Evolutionary conservation across 805 yeast genomes (phyloP), one percentile per base, ranked within the genome.

Genomic region (Schwanniomyces vanrijiae): DNA sequence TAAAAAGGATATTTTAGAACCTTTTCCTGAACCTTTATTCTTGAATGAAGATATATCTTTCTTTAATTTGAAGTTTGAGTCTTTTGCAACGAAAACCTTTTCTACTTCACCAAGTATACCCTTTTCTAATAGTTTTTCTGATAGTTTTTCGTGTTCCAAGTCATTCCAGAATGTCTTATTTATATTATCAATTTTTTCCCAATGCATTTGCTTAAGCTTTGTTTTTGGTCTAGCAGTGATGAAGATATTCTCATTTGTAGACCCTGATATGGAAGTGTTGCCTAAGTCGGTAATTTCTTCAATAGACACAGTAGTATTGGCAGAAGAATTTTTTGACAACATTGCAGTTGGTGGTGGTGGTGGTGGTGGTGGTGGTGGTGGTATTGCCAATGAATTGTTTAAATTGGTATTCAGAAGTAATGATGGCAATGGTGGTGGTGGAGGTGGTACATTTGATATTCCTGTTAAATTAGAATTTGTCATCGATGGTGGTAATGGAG

Each of bases 121-220:
- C 50, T 80, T 82, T 48, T 84, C 85, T 43, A 78, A 71, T 42
- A 92, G 71, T 50, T 82, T 82, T 49, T 82, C 86, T 2, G 86
- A 81, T 37, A 82, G 68, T 18, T 73, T 75, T 2, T 76, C 78
- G 19, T 85, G 82, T 34, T 84, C 81, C 26, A 82, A 75, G 22
- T 80, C 77, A 16, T 82, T 78, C 98, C 99, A 92, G 49, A 94
- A 86, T 0, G 98, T 91, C 39, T 84, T 81, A 44, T 84, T 87
- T 18, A 94, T 86, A 49, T 83, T 78, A 28, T 92, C 96, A 33
- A 95, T 76, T 59, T 88, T 89, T 56, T 92, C 97, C 98, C 98
- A 95, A 64, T 94, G 99, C 73, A 94, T 78, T 63, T 92, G 99
- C 63, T 95, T 94, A 53, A 94, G 77, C 61, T 86, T 88, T 49